These are phyloP conservation scores for Tolypocladium amazonense DNA, from an alignment of 2,329 filamentous ascomycete species.

Conservation along the genomic window DNA sequence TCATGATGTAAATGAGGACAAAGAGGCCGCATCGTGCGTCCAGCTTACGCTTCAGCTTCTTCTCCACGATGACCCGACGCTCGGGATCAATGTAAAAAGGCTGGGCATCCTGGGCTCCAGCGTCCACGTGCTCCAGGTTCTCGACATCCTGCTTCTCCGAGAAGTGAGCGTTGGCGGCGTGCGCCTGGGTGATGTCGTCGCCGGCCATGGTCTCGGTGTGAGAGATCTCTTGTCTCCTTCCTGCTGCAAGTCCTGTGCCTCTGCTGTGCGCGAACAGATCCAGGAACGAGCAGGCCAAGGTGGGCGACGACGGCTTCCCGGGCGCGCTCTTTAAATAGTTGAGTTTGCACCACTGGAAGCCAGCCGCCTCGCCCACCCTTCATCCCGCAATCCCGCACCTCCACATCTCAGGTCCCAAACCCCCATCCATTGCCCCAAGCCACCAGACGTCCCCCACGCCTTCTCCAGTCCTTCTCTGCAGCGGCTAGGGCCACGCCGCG, in stretches of 20 bases:
- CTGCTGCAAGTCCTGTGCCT: neutral
- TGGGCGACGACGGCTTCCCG: neutral
- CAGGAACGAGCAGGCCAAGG: neutral
- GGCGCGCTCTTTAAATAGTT: neutral
- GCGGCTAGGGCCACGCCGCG: neutral
- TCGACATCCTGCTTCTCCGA: constrained; percentile 6
- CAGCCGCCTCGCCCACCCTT: neutral
- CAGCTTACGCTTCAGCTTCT: constrained; percentile 57
- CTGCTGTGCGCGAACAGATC: neutral
- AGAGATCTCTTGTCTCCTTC: neutral
- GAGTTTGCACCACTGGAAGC: neutral
- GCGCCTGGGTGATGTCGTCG: constrained; percentile 7
- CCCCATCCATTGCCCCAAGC: neutral
- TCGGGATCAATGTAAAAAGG: constrained; percentile 25
- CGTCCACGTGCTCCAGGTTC: constrained; percentile 4
- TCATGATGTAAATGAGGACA: constrained; percentile 64
- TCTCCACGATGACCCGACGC: constrained; percentile 48
- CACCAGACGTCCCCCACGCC: neutral
- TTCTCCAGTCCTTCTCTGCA: neutral
- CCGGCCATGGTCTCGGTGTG: constrained; percentile 6
- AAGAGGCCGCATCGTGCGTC: constrained; percentile 58
- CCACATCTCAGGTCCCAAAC: neutral
- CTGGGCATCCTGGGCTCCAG: neutral
- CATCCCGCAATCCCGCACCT: neutral
- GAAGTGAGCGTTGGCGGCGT: neutral